phyloP scores from a whole-genome alignment of 164 flowering plant genomes.

The Pachysandra terminalis region DNA sequence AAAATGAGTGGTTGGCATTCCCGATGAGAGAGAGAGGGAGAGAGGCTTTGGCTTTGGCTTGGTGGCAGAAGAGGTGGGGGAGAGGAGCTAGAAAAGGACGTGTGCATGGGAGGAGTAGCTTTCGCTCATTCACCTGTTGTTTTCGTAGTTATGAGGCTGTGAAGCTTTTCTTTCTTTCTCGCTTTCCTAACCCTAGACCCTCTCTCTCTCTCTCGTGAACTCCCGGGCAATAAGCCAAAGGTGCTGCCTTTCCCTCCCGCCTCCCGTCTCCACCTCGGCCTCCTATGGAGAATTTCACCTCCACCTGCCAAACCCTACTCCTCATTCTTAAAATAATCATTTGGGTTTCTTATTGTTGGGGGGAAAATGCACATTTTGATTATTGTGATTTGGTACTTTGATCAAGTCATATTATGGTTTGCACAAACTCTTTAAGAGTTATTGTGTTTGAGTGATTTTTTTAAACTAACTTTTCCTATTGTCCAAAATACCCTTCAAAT shows the following conservation, averaged over 20 bases:
- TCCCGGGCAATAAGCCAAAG: conserved; percentile 32
- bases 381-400: too few relatives aligned
- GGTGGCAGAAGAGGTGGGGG: conserved; percentile 51
- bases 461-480: too few relatives aligned
- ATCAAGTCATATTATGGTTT: too few relatives aligned
- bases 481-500: too few relatives aligned
- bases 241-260: background rate
- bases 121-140: conserved; percentile 56
- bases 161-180: conserved; percentile 26
- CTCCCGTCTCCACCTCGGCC: conserved; percentile 26
- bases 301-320: too few relatives aligned
- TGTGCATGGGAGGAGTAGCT: conserved; percentile 56
- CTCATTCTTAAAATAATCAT: too few relatives aligned
- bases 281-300: conserved; percentile 25
- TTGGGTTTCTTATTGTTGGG: too few relatives aligned
- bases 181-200: conserved; percentile 31
- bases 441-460: too few relatives aligned
- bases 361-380: too few relatives aligned
- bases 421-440: too few relatives aligned
- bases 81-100: conserved; percentile 61
- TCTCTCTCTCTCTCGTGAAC: conserved; percentile 16
- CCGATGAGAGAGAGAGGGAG: conserved; percentile 12
- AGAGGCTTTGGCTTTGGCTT: too few relatives aligned
- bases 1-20: conserved; percentile 31
- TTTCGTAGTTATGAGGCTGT: conserved; percentile 45